phyloP scores from a whole-genome alignment of 768 basidiomycete species.

The Termitomyces eurrhizus region DNA sequence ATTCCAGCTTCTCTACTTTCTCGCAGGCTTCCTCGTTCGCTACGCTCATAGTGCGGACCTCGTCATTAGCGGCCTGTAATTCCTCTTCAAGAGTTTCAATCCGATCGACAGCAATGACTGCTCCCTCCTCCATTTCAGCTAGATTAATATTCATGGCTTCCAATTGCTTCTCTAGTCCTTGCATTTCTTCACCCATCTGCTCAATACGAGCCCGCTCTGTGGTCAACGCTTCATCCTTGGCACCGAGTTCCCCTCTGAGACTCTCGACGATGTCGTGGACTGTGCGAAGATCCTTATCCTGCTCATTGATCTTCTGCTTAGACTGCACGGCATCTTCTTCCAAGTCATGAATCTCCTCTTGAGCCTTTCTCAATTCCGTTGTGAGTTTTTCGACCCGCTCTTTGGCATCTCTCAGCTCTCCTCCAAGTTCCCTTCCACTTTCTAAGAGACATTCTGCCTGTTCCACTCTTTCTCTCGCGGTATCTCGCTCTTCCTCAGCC shows the following conservation, averaged over 20 bases:
- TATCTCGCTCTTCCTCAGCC: slow-evolving; percentile 48
- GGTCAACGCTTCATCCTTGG: slow-evolving; percentile 33
- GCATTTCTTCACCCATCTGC: slow-evolving; percentile 31
- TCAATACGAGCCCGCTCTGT: slow-evolving; percentile 24
- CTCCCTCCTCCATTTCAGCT: slow-evolving; percentile 60
- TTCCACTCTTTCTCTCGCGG: slow-evolving; percentile 53
- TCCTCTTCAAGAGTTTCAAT: slow-evolving; percentile 57
- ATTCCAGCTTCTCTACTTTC: slow-evolving; percentile 47
- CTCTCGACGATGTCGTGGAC: slow-evolving; percentile 41
- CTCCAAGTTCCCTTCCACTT: slow-evolving; percentile 63
- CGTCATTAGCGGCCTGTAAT: slow-evolving; percentile 42
- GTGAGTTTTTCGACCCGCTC: slow-evolving; percentile 51
- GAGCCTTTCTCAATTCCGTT: slow-evolving; percentile 57
- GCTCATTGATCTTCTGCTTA: slow-evolving; percentile 46
- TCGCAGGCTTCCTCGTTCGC: slow-evolving; percentile 47
- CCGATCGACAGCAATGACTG: slow-evolving; percentile 44
- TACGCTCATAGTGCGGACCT: slow-evolving; percentile 37
- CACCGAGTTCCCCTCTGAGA: slow-evolving; percentile 42
- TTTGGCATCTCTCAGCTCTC: slow-evolving; percentile 63
- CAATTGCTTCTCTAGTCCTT: slow-evolving; percentile 42
- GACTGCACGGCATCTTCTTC: slow-evolving; percentile 57
- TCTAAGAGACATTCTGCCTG: slow-evolving; percentile 65
- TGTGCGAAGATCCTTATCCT: slow-evolving; percentile 55
- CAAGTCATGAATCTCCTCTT: slow-evolving; percentile 53
- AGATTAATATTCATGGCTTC: slow-evolving; percentile 46